Base-by-base conservation (phyloP, 2,329 filamentous ascomycete genomes). In the Epichloe uncinata region DNA sequence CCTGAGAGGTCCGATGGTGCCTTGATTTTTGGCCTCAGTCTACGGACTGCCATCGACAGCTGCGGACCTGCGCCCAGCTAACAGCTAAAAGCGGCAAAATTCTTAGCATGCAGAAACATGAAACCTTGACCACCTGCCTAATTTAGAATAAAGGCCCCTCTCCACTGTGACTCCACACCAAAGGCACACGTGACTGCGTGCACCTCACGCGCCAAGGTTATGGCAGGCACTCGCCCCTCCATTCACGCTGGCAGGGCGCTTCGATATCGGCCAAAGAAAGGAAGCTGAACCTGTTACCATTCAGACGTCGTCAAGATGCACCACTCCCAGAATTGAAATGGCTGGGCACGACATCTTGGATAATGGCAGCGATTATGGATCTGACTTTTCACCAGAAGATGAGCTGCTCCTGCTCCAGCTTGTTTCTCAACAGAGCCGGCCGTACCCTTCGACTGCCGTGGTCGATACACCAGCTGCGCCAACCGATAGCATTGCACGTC, bases 301-400 rank as follows among this genome's bases (percentile, higher is more conserved):
- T 16, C 16, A 34, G 26, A 37, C 18, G 37, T 13, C 22, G 36
- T 30, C 40, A 45, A 13, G 9, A 52, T 52, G 48, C 26, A 15
- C 30, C 33, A 13, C 30, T 44, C 12, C 35, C 12, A 22, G 34
- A 16, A 9, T 34, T 48, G 41, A 52, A 20, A 52, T 53, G 51
- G 45, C 40, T 34, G 22, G n/a, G 12, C 47, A 49, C 18, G 22
- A 38, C 34, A 33, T n/a, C n/a, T 26, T 33, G 45, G 48, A 50
- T 15, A 12, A 18, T 18, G 67, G 71, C 54, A 66, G 62, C 55
- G 70, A 74, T 42, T 75, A 71, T 59, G 69, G 65, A 51, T 74
- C 72, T 56, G 69, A 74, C 54, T 62, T 74, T 42, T 69, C 71
- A 3, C 54, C 61, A 1, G 72, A 75, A 30, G 73, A 76, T 33